These are phyloP conservation scores for Cryoendolithus antarcticus DNA, from an alignment of 2,329 filamentous ascomycete genomes.

Conservation along the genomic window DNA sequence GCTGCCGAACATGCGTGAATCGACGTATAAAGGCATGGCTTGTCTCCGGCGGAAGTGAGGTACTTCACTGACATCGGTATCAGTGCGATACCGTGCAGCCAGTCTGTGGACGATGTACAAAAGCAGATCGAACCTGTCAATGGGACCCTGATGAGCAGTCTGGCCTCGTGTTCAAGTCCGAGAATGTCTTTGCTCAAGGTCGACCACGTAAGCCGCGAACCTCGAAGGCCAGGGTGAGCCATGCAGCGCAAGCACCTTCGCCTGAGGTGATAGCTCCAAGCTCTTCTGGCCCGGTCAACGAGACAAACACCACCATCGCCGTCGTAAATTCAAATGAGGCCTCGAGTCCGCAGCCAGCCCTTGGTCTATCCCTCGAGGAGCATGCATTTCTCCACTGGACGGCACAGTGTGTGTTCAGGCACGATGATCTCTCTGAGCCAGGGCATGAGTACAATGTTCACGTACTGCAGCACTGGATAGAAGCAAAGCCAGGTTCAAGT, in stretches of 20 bases:
- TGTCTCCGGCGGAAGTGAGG: too few relatives aligned
- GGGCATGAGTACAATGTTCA: conserved; percentile 12
- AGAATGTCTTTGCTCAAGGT: conserved; percentile 15
- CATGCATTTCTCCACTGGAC: conserved; percentile 16
- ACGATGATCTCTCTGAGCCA: conserved; percentile 10
- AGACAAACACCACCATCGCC: not conserved
- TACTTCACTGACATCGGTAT: too few relatives aligned
- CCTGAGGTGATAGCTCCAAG: not conserved
- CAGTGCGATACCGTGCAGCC: conserved; percentile 10
- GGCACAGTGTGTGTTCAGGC: conserved; percentile 10
- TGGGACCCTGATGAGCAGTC: conserved; percentile 11
- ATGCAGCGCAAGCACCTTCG: too few relatives aligned
- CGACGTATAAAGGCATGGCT: conserved; percentile 6
- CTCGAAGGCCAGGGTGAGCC: not conserved
- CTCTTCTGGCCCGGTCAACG: not conserved
- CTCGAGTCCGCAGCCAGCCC: not conserved
- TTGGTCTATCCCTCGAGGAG: conserved; percentile 7
- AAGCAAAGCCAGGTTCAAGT: conserved; percentile 8
- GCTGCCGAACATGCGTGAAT: conserved; percentile 5
- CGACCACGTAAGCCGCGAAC: conserved; percentile 10
- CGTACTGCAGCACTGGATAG: conserved; percentile 8
- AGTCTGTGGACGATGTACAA: conserved; percentile 9
- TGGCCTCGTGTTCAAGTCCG: conserved; percentile 10
- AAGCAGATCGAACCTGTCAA: conserved; percentile 11
- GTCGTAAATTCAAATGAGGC: not conserved